Evolutionary conservation across 106 monocot species (phyloP), one percentile per base, ranked within the genome.

Genomic region (Allium fistulosum): DNA sequence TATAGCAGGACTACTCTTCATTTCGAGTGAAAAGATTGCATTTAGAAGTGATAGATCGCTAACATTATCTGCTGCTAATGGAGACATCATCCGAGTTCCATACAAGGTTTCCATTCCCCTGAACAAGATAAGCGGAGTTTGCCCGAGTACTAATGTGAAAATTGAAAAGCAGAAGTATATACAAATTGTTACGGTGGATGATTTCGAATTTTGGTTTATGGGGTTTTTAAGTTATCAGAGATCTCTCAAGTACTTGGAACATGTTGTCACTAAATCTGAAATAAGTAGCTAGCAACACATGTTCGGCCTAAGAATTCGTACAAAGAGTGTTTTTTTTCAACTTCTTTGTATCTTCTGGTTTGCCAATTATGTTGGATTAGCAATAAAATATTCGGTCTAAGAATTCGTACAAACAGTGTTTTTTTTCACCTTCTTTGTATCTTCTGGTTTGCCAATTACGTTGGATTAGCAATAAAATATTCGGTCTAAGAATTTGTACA

Each of bases 171-270:
- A 85, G 69, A 90, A 90, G 62, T 85, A 90, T 61, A 72, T 85
- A 46, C 80, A 82, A 66, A 80, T 90, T 10, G 70, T 75, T 6
- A 90, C 89, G 4, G 74, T 69, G 60, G 89, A 90, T 73, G 85
- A 64, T 22, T 90, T 85, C 48, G 89, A 85, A 66, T 90, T 90
- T 53, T 90, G 85, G 85, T 90, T 85, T 60, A 82, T 80, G 80
- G 89, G 85, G 0, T 90, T 90, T 69, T 67, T 90, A 18, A 75
- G 60, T 49, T 90, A 78, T 48, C 60, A 77, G 61, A 78, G 85
- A 72, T 77, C 82, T 46, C 74, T 82, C 49, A 82, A 74, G 37
- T 75, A 72, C 66, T 57, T 88, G 48, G 69, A 81, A 51, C 75
- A 55, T 66, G 75, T 65, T 11, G 68, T 76, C 48, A 53, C 60